A percentile compares a stretch with the other conserved stretches of the same genome.
Evolutionary conservation across 2,329 filamentous ascomycete species (phyloP).

Genomic region (Pestalotiopsis fici): DNA sequence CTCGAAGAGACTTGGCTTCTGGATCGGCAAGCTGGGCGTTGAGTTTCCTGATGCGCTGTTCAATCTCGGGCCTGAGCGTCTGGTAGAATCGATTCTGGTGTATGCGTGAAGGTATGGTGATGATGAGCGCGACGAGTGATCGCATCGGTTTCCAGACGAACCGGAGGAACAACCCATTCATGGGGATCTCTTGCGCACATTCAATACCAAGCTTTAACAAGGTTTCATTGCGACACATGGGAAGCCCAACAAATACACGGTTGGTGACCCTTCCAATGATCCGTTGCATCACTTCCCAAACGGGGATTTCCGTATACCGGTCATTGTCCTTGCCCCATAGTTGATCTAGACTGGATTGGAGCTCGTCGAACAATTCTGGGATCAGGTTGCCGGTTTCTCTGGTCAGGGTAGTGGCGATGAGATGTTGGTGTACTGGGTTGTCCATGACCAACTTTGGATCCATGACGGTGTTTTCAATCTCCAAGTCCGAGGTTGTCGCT

Average conservation of each 20-base stretch:
- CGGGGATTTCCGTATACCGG: conserved; percentile 4
- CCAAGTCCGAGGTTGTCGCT: conserved; percentile 20
- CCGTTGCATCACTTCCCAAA: conserved; percentile 9
- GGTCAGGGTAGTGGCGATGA: conserved; percentile 28
- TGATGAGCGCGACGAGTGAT: conserved; percentile 15
- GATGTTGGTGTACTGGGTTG: conserved; percentile 23
- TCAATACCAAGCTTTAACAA: conserved; percentile 18
- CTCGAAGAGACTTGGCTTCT: conserved; percentile 7
- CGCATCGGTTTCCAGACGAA: conserved; percentile 16
- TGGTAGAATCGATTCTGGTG: conserved; percentile 17
- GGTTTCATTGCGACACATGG: conserved; percentile 18
- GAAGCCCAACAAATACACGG: conserved; percentile 20
- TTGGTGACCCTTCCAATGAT: conserved; percentile 16
- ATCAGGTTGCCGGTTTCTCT: conserved; percentile 31
- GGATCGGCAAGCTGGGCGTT: conserved; percentile 10
- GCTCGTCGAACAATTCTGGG: conserved; percentile 29
- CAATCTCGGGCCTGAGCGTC: conserved; percentile 17
- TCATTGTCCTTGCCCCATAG: conserved; percentile 20
- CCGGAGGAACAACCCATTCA: conserved; percentile 15
- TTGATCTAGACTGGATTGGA: conserved; percentile 20
- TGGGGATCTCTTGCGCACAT: conserved; percentile 18
- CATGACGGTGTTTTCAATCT: conserved; percentile 25
- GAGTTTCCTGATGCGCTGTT: conserved; percentile 17
- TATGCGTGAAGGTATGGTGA: conserved; percentile 19
- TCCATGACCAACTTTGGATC: conserved; percentile 21